Conservation (phyloP, 1,139 yeast species). For the Geotrichum macrosporum region DNA sequence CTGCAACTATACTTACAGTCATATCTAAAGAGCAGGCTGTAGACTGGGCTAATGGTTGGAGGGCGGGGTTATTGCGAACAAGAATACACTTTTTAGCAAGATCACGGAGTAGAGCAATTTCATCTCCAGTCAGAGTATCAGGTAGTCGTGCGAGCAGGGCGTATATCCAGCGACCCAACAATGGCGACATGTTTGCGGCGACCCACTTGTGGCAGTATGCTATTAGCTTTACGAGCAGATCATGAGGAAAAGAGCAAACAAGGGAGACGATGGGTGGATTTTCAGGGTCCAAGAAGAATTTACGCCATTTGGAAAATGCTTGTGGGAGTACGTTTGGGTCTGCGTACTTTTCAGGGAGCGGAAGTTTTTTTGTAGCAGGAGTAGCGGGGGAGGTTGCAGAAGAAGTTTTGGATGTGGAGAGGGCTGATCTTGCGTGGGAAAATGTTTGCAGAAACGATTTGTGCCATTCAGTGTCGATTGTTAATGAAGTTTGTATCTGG, state of each 20-base stretch:
- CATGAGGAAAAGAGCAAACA: conserved; percentile 8
- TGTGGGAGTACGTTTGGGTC: conserved; percentile 24
- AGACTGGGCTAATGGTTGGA: not conserved
- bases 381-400: no score
- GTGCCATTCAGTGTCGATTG: conserved; percentile 24
- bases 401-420: conserved; percentile 12
- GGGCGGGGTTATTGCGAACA: conserved; percentile 14
- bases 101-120: conserved; percentile 41
- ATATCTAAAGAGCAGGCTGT: conserved; percentile 28
- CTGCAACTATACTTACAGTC: conserved; percentile 35
- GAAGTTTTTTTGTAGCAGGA: not conserved
- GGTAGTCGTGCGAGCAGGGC: conserved; percentile 41
- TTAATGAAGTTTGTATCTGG: conserved; percentile 6
- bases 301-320: conserved; percentile 29
- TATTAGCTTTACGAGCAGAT: conserved; percentile 26
- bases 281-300: conserved; percentile 4
- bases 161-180: conserved; percentile 40
- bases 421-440: conserved; percentile 15
- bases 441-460: conserved; percentile 21
- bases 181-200: conserved; percentile 24
- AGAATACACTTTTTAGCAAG: conserved; percentile 38
- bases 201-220: conserved; percentile 33
- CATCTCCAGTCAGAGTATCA: conserved; percentile 38
- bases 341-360: conserved; percentile 1
- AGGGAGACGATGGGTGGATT: conserved; percentile 5